A percentile compares a stretch with the other conserved stretches of the same genome.
These are phyloP conservation scores for Penicillium sclerotigenum DNA, from an alignment of 2,329 filamentous ascomycete species.

Conservation along the genomic window DNA sequence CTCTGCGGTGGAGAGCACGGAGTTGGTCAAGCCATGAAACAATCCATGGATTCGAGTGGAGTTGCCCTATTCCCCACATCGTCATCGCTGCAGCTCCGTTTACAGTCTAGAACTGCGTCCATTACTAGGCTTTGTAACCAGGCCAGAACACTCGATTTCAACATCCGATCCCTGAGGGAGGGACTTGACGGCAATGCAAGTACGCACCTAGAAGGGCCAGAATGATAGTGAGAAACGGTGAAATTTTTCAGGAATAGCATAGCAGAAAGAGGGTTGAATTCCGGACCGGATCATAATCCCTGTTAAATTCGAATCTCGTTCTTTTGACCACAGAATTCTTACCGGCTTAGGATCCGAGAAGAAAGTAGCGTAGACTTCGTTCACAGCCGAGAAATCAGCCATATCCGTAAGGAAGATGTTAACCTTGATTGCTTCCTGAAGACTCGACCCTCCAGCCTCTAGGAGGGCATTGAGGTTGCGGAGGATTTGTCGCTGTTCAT, in stretches of 20 bases:
- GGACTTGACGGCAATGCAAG: conserved; percentile 52
- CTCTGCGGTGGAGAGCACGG: background rate
- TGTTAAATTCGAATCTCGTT: background rate
- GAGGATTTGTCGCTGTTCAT: conserved; percentile 46
- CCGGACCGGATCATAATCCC: background rate
- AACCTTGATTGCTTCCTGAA: conserved; percentile 61
- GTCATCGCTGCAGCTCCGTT: background rate
- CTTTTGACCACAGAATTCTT: background rate
- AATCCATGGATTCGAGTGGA: conserved; percentile 2
- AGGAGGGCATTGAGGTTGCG: conserved; percentile 59
- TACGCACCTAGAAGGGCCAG: conserved; percentile 25
- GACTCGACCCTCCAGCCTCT: conserved; percentile 55
- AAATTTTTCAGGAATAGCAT: background rate
- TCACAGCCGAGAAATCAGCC: conserved; percentile 69
- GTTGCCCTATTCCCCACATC: background rate
- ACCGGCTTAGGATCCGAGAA: conserved; percentile 30
- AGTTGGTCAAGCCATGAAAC: background rate
- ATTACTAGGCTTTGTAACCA: conserved; percentile 22
- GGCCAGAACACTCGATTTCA: conserved; percentile 53
- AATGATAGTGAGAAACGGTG: conserved; percentile 1
- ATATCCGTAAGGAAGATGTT: conserved; percentile 65
- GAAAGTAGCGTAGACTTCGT: conserved; percentile 62
- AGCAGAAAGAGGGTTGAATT: background rate
- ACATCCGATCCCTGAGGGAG: conserved; percentile 52
- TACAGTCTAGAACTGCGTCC: conserved; percentile 20